Conservation (phyloP, 2,329 filamentous ascomycete species). For the Epichloe uncinata region DNA sequence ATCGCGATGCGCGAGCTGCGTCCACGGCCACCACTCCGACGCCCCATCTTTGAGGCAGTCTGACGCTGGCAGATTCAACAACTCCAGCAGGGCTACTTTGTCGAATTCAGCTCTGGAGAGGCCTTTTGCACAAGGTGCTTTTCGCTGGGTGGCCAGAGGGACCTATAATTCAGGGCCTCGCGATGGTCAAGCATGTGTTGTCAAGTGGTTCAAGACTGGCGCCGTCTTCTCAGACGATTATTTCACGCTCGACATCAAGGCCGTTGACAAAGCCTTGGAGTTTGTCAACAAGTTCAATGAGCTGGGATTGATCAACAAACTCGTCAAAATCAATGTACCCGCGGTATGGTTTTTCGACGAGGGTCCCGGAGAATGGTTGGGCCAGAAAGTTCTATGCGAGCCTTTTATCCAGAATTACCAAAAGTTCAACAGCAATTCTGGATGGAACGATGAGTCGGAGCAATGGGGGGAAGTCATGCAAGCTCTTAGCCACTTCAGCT, state of each 20-base stretch:
- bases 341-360: slow-evolving; percentile 17
- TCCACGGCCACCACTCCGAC: slow-evolving; percentile 6
- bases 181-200: slow-evolving; percentile 20
- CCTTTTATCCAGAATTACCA: slow-evolving; percentile 28
- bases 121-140: slow-evolving; percentile 7
- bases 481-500: slow-evolving; percentile 30
- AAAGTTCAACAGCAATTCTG: slow-evolving; percentile 31
- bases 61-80: slow-evolving; percentile 9
- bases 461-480: slow-evolving; percentile 25
- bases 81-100: not conserved
- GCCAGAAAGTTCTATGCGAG: slow-evolving; percentile 17
- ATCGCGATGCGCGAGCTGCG: slow-evolving; percentile 4
- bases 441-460: slow-evolving; percentile 20
- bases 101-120: not conserved
- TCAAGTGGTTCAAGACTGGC: slow-evolving; percentile 27
- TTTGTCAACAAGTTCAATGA: slow-evolving; percentile 25
- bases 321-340: slow-evolving; percentile 23
- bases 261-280: slow-evolving; percentile 20
- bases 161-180: slow-evolving; percentile 17
- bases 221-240: slow-evolving; percentile 19
- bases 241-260: slow-evolving; percentile 24
- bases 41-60: not conserved
- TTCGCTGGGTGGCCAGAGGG: slow-evolving; percentile 11
- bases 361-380: not conserved
- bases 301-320: slow-evolving; percentile 15